Percentiles rank a stretch among this genome's conserved stretches.
Conservation (phyloP, 768 basidiomycete species). For the Leucosporidium scottii region DNA sequence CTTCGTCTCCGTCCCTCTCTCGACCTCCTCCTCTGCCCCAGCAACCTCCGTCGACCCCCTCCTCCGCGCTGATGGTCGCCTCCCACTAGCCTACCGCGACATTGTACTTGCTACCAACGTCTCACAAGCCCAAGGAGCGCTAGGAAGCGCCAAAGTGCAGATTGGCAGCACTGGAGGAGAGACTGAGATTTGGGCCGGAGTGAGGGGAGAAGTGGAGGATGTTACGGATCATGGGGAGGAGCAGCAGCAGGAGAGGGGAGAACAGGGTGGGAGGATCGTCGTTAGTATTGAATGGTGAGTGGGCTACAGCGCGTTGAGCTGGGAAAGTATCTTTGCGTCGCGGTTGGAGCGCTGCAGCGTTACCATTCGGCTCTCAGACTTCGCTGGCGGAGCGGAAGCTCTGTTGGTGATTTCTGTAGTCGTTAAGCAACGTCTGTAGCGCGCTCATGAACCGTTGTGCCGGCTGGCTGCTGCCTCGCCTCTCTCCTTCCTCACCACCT, state of each 20-base stretch:
- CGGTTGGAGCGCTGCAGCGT: no score
- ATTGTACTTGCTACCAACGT: slow-evolving; percentile 70
- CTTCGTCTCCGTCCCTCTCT: slow-evolving; percentile 22
- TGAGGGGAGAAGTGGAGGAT: slow-evolving; percentile 70
- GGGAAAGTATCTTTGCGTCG: no score
- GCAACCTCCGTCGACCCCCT: slow-evolving; percentile 49
- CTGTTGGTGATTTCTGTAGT: no score
- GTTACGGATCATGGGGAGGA: slow-evolving; percentile 43
- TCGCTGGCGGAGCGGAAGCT: no score
- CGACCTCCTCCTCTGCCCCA: slow-evolving; percentile 55
- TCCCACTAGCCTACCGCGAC: slow-evolving; percentile 58
- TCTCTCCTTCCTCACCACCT: neutral
- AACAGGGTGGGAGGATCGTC: slow-evolving; percentile 49
- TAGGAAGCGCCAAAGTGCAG: slow-evolving; percentile 69
- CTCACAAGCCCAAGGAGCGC: slow-evolving; percentile 58
- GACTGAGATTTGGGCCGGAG: slow-evolving; percentile 70
- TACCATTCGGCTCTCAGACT: no score
- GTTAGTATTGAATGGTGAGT: slow-evolving; percentile 44
- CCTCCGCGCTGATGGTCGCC: slow-evolving; percentile 69
- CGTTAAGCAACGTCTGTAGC: no score
- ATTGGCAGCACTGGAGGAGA: slow-evolving; percentile 62
- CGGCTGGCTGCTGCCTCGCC: neutral
- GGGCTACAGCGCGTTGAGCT: no score
- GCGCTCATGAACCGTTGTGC: neutral
- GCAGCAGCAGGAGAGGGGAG: slow-evolving; percentile 40